A percentile compares a stretch with the other conserved stretches of the same genome.
phyloP scores from a whole-genome alignment of 805 yeast genomes.

The Ogataea trehalophila region DNA sequence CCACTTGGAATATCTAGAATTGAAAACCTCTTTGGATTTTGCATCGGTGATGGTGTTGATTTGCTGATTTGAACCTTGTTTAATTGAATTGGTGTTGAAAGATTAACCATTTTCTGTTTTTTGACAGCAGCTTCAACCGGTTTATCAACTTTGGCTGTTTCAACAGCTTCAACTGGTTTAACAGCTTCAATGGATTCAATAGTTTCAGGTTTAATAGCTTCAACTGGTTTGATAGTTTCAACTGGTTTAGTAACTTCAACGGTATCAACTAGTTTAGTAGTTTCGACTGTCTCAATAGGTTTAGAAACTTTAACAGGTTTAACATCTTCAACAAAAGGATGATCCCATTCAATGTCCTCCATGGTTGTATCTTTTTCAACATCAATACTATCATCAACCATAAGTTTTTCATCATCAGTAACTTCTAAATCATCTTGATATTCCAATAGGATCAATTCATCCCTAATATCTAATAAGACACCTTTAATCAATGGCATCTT shows the following conservation, averaged over 20 bases:
- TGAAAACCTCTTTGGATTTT: no score
- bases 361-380: not conserved
- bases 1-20: no score
- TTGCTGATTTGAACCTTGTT: no score
- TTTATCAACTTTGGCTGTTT: not conserved
- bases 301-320: not conserved
- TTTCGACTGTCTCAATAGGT: not conserved
- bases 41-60: no score
- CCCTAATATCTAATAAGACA: constrained; percentile 65
- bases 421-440: constrained; percentile 8
- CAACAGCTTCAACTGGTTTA: not conserved
- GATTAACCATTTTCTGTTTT: no score
- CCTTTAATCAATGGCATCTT: constrained; percentile 59
- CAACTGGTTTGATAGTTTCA: not conserved
- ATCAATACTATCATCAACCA: not conserved
- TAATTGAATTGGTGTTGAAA: no score
- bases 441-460: constrained; percentile 38
- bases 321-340: not conserved
- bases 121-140: not conserved
- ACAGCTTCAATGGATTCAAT: not conserved
- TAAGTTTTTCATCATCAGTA: constrained; percentile 7
- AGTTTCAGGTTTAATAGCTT: not conserved
- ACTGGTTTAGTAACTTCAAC: not conserved
- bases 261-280: not conserved
- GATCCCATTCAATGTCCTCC: not conserved